A percentile compares a stretch with the other conserved stretches of the same genome.
These are phyloP conservation scores for Termitomyces sp. DNA, from an alignment of 768 basidiomycete species.

Conservation along the genomic window DNA sequence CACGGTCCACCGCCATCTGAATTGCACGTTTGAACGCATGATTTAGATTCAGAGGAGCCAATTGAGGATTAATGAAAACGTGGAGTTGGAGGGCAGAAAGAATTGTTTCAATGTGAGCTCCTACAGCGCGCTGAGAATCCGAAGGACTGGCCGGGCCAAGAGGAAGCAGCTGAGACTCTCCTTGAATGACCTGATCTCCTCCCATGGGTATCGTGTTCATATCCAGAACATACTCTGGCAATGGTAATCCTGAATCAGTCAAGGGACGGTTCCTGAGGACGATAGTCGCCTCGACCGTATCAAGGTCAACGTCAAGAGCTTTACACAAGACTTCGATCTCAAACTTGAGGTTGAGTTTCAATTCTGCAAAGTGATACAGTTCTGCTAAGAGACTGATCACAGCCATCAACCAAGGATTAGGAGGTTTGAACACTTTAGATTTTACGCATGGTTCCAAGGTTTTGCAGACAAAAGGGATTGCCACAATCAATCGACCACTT, in stretches of 20 bases:
- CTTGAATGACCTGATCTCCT: conserved; percentile 54
- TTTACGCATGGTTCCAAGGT: conserved; percentile 86
- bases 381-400: conserved; percentile 89
- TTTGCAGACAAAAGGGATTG: conserved; percentile 98
- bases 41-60: conserved; percentile 70
- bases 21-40: conserved; percentile 87
- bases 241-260: conserved; percentile 53
- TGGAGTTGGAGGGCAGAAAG: conserved; percentile 63
- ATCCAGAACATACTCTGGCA: conserved; percentile 78
- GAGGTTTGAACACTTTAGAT: conserved; percentile 90
- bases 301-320: conserved; percentile 81
- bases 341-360: conserved; percentile 96
- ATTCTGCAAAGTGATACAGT: conserved; percentile 94
- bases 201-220: conserved; percentile 77
- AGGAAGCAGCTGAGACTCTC: conserved; percentile 58
- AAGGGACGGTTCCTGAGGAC: conserved; percentile 76
- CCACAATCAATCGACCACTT: conserved; percentile 82
- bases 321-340: conserved; percentile 98
- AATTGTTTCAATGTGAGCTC: conserved; percentile 78
- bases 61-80: conserved; percentile 74
- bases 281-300: conserved; percentile 76
- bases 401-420: conserved; percentile 98
- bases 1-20: conserved; percentile 85
- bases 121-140: conserved; percentile 64
- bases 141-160: conserved; percentile 56